Evolutionary conservation across 2,329 filamentous ascomycete species (phyloP).

Genomic region (Fusarium chuoi): DNA sequence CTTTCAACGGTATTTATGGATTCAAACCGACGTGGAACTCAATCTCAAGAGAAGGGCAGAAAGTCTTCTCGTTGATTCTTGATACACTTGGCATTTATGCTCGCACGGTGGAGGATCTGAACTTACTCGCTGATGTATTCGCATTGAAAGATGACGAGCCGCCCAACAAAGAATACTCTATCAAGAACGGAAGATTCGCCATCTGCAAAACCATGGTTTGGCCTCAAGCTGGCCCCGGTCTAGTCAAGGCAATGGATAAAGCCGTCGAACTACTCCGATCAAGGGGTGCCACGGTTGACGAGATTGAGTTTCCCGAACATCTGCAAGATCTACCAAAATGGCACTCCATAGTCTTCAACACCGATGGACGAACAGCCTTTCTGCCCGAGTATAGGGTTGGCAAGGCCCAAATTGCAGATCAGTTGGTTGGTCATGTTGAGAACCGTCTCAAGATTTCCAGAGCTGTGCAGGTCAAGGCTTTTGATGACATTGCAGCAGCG

Average conservation of each 20-base stretch:
- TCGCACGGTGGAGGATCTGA: constrained; percentile 64
- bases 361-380: constrained; percentile 63
- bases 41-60: constrained; percentile 18
- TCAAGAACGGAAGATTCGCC: constrained; percentile 61
- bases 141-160: constrained; percentile 61
- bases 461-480: constrained; percentile 59
- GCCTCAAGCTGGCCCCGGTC: constrained; percentile 52
- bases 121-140: constrained; percentile 64
- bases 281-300: constrained; percentile 61
- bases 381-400: constrained; percentile 60
- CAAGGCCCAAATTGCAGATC: constrained; percentile 53
- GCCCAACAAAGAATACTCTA: constrained; percentile 29
- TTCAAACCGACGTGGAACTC: constrained; percentile 36
- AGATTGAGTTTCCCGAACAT: constrained; percentile 59
- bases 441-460: constrained; percentile 53
- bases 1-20: constrained; percentile 64
- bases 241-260: constrained; percentile 49
- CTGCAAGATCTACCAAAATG: constrained; percentile 43
- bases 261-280: constrained; percentile 49
- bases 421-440: constrained; percentile 60
- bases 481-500: constrained; percentile 61
- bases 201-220: constrained; percentile 63
- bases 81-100: constrained; percentile 68
- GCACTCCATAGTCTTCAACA: constrained; percentile 59
- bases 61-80: constrained; percentile 47